Evolutionary conservation across 306 rosid genomes (phyloP), one percentile per base, ranked within the genome.

Genomic region (Datisca glomerata): DNA sequence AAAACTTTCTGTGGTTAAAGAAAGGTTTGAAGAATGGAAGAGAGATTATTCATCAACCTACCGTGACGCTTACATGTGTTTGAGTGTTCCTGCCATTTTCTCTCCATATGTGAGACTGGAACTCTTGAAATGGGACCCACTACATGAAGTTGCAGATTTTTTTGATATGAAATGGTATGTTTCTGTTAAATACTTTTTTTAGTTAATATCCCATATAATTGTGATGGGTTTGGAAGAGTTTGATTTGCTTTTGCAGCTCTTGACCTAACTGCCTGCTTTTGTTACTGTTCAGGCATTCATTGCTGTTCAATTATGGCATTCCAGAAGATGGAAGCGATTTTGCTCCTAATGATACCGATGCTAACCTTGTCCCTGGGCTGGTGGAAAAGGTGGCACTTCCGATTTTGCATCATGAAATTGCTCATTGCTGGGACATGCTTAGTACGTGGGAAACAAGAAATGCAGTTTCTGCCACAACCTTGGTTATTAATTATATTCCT

Each of bases 41-140:
- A 80, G 54, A 53, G 79, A 63, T 43, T 77, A 80, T 53, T 70
- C 56, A 12, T 69, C 79, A 25, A 75, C 77, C 22, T 89, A 89
- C 55, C 70, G 59, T 18, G 93, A 89, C 64, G 91, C 97, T 47
- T 89, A 89, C 64, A 77, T 89, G 86, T 72, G 93, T 33, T 61
- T 83, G 41, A 89, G 93, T 65, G 76, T 63, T 75, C 91, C 95
- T 24, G 45, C 72, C 61, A 61, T 89, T 63, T 89, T 89, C 72
- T 80, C 95, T 57, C 97, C 97, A 8, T 89, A 79, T 54, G 91
- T 83, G 42, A 80, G 94, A 58, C 69, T 89, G 68, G 97, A 89
- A 65, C 97, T 89, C 16, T 60, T 89, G 75, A 80, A 80, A 65
- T 89, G 97, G 95, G 93, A 89, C 46, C 93, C 97, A 37, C 97